Percentiles rank a stretch among this genome's conserved stretches.
These are phyloP conservation scores for Phytophthora syringae DNA, from an alignment of 352 stramenopile genomes.

Conservation along the genomic window DNA sequence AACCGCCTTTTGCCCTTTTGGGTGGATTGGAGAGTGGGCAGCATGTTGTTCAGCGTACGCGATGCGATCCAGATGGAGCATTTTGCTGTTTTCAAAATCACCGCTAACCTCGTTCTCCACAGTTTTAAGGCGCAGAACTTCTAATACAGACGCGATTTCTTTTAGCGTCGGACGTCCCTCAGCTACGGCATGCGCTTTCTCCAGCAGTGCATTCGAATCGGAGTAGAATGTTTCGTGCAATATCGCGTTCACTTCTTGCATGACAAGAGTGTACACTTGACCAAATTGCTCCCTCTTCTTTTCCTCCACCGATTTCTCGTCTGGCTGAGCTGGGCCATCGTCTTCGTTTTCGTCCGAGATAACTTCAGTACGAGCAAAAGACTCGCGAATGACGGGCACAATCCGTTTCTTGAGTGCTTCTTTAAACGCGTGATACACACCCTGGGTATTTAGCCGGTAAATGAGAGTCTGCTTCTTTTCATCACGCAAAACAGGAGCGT, in stretches of 20 bases:
- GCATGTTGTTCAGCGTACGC: conserved; percentile 56
- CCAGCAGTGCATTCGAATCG: conserved; percentile 39
- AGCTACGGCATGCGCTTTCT: conserved; percentile 31
- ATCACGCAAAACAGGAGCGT: conserved; percentile 43
- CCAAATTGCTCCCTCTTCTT: conserved; percentile 71
- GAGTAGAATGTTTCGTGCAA: conserved; percentile 67
- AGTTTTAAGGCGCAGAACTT: conserved; percentile 54
- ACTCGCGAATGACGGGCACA: conserved; percentile 73
- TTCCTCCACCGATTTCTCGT: conserved; percentile 24
- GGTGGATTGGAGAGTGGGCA: conserved; percentile 7
- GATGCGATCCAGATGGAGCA: conserved; percentile 71
- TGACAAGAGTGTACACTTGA: conserved; percentile 69
- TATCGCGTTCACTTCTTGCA: conserved; percentile 79
- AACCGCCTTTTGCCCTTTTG: conserved; percentile 11
- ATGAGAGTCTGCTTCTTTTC: conserved; percentile 79
- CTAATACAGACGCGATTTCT: conserved; percentile 36
- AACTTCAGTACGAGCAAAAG: conserved; percentile 42
- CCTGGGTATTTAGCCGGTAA: conserved; percentile 80
- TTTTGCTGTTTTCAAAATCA: conserved; percentile 68
- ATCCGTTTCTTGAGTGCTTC: conserved; percentile 85
- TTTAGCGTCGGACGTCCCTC: conserved; percentile 31
- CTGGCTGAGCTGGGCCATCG: neutral
- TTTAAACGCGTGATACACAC: conserved; percentile 83
- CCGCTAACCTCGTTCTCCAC: conserved; percentile 78
- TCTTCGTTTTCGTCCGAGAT: conserved; percentile 25